Percentiles rank a stretch among this genome's conserved stretches.
Conservation (phyloP, 805 yeast species). For the Zygotorulaspora danielsina region DNA sequence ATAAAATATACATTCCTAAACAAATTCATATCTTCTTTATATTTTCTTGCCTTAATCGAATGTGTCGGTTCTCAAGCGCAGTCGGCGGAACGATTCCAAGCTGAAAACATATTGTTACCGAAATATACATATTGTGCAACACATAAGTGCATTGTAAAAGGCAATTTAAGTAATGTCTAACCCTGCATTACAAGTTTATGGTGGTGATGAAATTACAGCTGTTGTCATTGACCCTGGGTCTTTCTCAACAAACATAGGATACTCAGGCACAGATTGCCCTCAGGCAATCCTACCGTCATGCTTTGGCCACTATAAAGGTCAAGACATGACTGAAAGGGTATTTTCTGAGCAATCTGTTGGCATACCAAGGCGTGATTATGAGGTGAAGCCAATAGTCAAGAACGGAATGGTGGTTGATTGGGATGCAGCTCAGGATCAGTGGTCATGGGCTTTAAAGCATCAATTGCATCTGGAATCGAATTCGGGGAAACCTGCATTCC, state of each 20-base stretch:
- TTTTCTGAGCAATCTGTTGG: conserved; percentile 43
- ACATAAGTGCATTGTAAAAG: too few relatives aligned
- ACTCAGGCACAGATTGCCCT: conserved; percentile 90
- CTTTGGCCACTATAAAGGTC: conserved; percentile 42
- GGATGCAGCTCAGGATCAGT: conserved; percentile 79
- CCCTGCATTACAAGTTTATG: conserved; percentile 49
- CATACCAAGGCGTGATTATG: conserved; percentile 49
- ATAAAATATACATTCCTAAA: not conserved
- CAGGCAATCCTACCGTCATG: conserved; percentile 67
- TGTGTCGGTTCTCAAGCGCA: not conserved
- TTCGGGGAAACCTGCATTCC: conserved; percentile 52
- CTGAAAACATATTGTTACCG: too few relatives aligned
- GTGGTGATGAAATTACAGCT: conserved; percentile 81
- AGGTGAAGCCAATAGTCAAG: conserved; percentile 53
- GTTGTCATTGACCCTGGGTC: conserved; percentile 91
- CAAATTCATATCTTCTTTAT: not conserved
- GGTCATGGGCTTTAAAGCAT: conserved; percentile 54
- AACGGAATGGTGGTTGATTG: conserved; percentile 71
- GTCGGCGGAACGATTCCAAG: not conserved
- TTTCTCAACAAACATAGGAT: conserved; percentile 75
- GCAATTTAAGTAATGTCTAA: too few relatives aligned
- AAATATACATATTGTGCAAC: too few relatives aligned
- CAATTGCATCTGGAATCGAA: conserved; percentile 45
- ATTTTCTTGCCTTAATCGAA: not conserved
- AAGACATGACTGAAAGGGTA: conserved; percentile 21